These are phyloP conservation scores for Phylloporus scabripes DNA, from an alignment of 768 basidiomycete genomes.

Conservation along the genomic window DNA sequence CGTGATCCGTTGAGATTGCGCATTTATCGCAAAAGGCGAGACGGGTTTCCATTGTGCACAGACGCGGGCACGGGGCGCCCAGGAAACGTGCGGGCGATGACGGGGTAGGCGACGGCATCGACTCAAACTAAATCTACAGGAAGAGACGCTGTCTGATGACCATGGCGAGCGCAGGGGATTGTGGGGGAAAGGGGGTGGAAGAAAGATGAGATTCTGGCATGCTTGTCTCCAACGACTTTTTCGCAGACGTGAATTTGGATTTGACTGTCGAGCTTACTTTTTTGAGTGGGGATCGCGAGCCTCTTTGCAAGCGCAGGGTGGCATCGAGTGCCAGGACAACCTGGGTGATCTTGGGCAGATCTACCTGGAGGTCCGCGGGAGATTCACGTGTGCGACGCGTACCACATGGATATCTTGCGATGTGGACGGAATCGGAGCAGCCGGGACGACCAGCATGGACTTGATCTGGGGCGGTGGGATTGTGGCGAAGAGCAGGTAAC, in stretches of 20 bases:
- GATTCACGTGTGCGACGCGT: conserved; percentile 26
- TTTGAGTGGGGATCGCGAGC: conserved; percentile 10
- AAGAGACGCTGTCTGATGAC: conserved; percentile 6
- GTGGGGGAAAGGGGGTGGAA: conserved; percentile 29
- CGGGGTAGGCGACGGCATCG: conserved; percentile 12
- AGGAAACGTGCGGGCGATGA: background rate
- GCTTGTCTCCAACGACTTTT: conserved; percentile 8
- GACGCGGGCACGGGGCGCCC: background rate
- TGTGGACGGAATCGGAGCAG: conserved; percentile 27
- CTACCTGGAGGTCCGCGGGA: conserved; percentile 29
- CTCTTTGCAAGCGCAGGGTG: background rate
- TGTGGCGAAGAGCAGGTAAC: conserved; percentile 17
- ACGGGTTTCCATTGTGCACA: conserved; percentile 5
- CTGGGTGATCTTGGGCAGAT: conserved; percentile 19
- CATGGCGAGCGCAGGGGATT: conserved; percentile 3
- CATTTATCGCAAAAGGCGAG: background rate
- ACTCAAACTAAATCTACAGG: conserved; percentile 6
- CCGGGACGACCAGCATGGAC: conserved; percentile 20
- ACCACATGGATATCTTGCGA: conserved; percentile 31
- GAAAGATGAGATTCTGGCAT: background rate
- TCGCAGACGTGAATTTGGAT: background rate
- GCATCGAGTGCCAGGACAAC: conserved; percentile 20
- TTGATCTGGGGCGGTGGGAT: conserved; percentile 21
- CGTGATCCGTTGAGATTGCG: conserved; percentile 27
- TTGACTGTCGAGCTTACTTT: conserved; percentile 16